Conservation (phyloP, 495 filamentous ascomycete genomes). For the Aspergillus sparsus region DNA sequence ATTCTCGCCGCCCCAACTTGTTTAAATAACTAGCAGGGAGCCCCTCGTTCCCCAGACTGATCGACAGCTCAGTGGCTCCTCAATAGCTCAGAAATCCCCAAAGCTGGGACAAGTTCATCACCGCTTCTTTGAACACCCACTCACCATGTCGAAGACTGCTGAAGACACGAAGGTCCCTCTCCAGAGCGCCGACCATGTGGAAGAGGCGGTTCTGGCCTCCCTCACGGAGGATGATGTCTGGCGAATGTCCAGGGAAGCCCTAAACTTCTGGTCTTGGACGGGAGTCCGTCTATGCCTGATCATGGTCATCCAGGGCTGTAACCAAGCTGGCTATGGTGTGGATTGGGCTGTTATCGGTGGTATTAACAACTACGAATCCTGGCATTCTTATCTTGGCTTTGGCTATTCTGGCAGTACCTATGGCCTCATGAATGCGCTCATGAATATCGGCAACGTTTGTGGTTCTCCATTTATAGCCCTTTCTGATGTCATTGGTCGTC, state of each 20-base stretch:
- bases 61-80: neutral
- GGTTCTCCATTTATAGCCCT: slow-evolving; percentile 41
- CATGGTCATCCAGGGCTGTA: slow-evolving; percentile 44
- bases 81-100: neutral
- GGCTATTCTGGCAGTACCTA: slow-evolving; percentile 31
- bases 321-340: slow-evolving; percentile 45
- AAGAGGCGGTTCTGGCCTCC: slow-evolving; percentile 39
- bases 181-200: slow-evolving; percentile 28
- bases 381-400: slow-evolving; percentile 40
- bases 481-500: slow-evolving; percentile 42
- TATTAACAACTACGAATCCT: slow-evolving; percentile 34
- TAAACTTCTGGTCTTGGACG: slow-evolving; percentile 35
- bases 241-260: slow-evolving; percentile 34
- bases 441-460: slow-evolving; percentile 42
- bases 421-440: slow-evolving; percentile 40
- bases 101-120: neutral
- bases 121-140: neutral
- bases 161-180: slow-evolving; percentile 8
- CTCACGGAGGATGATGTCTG: slow-evolving; percentile 43
- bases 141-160: slow-evolving; percentile 13
- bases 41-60: neutral
- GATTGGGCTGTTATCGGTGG: slow-evolving; percentile 48
- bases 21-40: neutral
- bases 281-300: slow-evolving; percentile 37
- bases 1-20: slow-evolving; percentile 4